These are phyloP conservation scores for Nadsonia commutata DNA, from an alignment of 1,139 yeast species.

Conservation along the genomic window DNA sequence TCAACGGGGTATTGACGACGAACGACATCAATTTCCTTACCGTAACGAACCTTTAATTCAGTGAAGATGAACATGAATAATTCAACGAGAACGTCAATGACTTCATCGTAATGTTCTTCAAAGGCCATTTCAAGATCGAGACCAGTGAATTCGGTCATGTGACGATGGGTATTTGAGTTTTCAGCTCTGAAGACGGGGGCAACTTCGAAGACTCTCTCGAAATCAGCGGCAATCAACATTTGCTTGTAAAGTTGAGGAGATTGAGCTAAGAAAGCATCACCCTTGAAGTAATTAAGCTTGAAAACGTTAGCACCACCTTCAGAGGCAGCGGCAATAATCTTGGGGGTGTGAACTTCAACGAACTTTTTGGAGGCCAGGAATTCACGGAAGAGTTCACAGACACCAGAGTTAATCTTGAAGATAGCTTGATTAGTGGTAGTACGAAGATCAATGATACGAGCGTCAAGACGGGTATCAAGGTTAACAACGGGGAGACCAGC, in stretches of 20 bases:
- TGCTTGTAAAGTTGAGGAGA: constrained; percentile 97
- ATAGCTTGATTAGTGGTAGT: constrained; percentile 96
- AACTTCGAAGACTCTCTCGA: constrained; percentile 87
- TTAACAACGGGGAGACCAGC: constrained; percentile 86
- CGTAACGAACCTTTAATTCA: constrained; percentile 65
- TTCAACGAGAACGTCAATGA: constrained; percentile 67
- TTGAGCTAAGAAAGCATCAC: constrained; percentile 88
- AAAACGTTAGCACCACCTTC: constrained; percentile 98
- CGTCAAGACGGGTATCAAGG: constrained; percentile 88
- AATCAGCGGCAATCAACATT: constrained; percentile 95
- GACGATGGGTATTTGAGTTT: constrained; percentile 97
- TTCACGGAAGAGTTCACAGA: constrained; percentile 78
- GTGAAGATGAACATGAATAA: constrained; percentile 79
- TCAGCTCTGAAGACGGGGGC: constrained; percentile 99
- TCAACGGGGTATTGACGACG: constrained; percentile 95
- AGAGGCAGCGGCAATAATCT: constrained; percentile 84
- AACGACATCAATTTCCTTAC: constrained; percentile 73
- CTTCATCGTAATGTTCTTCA: constrained; percentile 96
- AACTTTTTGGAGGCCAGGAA: constrained; percentile 55
- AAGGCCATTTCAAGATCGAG: constrained; percentile 96
- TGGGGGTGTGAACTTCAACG: constrained; percentile 91
- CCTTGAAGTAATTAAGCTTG: constrained; percentile 83
- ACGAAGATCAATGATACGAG: constrained; percentile 91
- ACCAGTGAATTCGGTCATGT: constrained; percentile 97
- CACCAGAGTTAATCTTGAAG: constrained; percentile 85